Evolutionary conservation across 805 yeast genomes (phyloP), one percentile per base, ranked within the genome.

Genomic region (Kluyveromyces wickerhamii): DNA sequence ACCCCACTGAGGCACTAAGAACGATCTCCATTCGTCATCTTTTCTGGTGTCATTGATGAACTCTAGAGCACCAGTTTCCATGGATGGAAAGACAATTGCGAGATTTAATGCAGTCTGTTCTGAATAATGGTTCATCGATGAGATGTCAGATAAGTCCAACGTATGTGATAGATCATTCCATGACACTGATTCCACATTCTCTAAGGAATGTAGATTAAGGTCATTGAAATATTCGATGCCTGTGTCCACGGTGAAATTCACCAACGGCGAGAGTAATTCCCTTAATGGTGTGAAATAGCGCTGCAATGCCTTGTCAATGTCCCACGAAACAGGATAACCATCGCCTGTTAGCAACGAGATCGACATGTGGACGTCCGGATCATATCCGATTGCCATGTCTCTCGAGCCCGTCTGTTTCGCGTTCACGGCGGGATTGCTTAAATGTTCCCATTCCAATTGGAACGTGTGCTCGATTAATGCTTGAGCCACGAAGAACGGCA

Each of bases 1-100:
- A 72, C 42, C 96, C 95, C 95, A 88, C 58, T 83, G 94, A 6
- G 96, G 94, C 15, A 89, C 74, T 29, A 82, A 57, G 50, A 80
- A 87, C 36, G 58, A 48, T 32, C 47, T 36, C 58, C 60, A 57
- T 15, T 41, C 37, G 2, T 21, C 32, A 8, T 23, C 30, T 15
- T 20, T 22, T 15, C 36, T 27, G 14, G 41, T 18, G 14, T 37
- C 35, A 20, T 45, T 47, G 12, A 49, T 38, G 23, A 49, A 52
- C 5, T 32, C 22, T 78, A 74, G 54, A 71, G 79, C 30, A 76
- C 46, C 39, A 7, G 48, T 39, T 18, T 42, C 40, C 13, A 41
- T 43, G 62, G 27, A 42, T 2, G 63, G 62, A 33, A 57, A 57
- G 0, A 45, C 48, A 75, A 64, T 15, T 75, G 85, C 38, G 48